Conservation (phyloP, 1,139 yeast genomes). For the Debaryomyces sp. region DNA sequence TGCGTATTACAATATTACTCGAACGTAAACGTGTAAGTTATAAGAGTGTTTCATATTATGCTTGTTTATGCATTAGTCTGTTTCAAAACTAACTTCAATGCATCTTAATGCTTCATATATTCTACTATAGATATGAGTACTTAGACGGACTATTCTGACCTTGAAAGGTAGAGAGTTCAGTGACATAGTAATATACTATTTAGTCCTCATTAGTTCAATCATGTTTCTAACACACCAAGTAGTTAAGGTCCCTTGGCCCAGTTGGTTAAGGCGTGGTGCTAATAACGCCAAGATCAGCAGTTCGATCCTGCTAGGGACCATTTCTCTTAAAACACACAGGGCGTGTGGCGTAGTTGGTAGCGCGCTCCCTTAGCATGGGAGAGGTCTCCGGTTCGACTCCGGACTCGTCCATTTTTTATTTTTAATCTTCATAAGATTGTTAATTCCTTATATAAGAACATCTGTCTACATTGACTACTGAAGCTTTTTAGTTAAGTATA, state of each 20-base stretch:
- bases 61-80: not conserved
- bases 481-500: not conserved
- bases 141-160: not conserved
- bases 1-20: not conserved
- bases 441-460: too few relatives aligned
- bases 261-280: constrained; percentile 93
- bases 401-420: constrained; percentile 70
- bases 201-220: not conserved
- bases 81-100: not conserved
- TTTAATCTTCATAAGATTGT: too few relatives aligned
- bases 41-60: not conserved
- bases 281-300: constrained; percentile 84
- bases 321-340: constrained; percentile 34
- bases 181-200: not conserved
- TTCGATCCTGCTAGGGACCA: constrained; percentile 89
- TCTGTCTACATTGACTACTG: too few relatives aligned
- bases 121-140: not conserved
- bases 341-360: constrained; percentile 95
- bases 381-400: constrained; percentile 92
- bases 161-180: not conserved
- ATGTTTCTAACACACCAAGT: too few relatives aligned
- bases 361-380: constrained; percentile 92
- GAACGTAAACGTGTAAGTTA: too few relatives aligned
- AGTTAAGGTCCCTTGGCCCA: constrained; percentile 75
- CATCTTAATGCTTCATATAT: not conserved